Percentiles rank a stretch among this genome's conserved stretches.
phyloP scores from a whole-genome alignment of 345 rosid genomes.

The Euphorbia lathyris region DNA sequence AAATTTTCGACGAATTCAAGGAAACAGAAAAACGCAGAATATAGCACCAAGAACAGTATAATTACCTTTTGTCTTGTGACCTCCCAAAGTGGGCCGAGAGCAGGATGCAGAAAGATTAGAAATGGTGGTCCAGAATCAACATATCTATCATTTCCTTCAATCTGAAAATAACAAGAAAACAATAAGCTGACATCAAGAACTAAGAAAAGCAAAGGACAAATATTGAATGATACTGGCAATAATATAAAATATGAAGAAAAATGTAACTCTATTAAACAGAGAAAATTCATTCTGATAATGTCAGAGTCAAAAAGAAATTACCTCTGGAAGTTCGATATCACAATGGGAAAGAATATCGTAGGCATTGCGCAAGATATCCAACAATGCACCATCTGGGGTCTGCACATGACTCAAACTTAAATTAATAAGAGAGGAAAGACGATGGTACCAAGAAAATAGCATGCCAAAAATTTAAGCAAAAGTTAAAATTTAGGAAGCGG shows the following conservation, averaged over 20 bases:
- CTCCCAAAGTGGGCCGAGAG: conserved; percentile 96
- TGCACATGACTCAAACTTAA: conserved; percentile 32
- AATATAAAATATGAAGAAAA: neutral
- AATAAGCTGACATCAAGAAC: neutral
- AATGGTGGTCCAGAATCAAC: conserved; percentile 69
- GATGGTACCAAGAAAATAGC: neutral
- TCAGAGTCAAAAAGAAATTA: conserved; percentile 20
- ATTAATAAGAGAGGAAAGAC: conserved; percentile 14
- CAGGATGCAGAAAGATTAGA: conserved; percentile 90
- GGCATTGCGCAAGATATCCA: conserved; percentile 85
- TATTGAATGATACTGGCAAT: neutral
- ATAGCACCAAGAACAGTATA: conserved; percentile 10
- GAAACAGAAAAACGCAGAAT: conserved; percentile 5
- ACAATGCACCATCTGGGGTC: conserved; percentile 91
- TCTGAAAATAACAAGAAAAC: conserved; percentile 31
- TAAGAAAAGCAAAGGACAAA: neutral
- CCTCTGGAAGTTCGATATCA: conserved; percentile 70
- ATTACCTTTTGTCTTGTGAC: conserved; percentile 76
- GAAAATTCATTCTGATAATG: conserved; percentile 8
- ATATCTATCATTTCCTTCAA: conserved; percentile 63
- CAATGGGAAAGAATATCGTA: conserved; percentile 75
- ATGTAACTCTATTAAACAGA: conserved; percentile 13
- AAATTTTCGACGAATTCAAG: neutral
- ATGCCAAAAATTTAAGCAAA: neutral
- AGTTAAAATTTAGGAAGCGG: no score